phyloP scores from a whole-genome alignment of 2,329 filamentous ascomycete species.

The Ceratocystis cacaofunesta region DNA sequence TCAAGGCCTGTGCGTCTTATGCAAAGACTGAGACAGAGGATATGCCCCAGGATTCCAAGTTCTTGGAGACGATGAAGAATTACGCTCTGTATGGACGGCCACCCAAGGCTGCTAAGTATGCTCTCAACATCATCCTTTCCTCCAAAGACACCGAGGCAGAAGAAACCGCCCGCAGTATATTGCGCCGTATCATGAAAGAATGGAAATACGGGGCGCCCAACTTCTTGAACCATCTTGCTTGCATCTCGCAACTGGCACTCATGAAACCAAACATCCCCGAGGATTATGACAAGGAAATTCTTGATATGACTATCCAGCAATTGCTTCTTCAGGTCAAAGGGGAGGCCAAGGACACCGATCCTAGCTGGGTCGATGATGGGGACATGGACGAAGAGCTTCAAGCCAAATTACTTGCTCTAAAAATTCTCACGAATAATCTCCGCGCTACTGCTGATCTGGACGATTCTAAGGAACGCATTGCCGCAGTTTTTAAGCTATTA shows the following conservation, averaged over 20 bases:
- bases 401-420: slow-evolving; percentile 71
- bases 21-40: slow-evolving; percentile 74
- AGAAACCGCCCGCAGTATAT: slow-evolving; percentile 70
- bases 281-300: slow-evolving; percentile 60
- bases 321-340: slow-evolving; percentile 57
- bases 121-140: slow-evolving; percentile 75
- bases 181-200: slow-evolving; percentile 59
- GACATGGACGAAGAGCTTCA: slow-evolving; percentile 65
- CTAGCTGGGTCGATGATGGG: slow-evolving; percentile 52
- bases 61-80: slow-evolving; percentile 63
- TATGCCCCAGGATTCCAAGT: slow-evolving; percentile 65
- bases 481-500: slow-evolving; percentile 62
- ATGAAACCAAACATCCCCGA: slow-evolving; percentile 58
- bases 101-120: slow-evolving; percentile 77
- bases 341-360: slow-evolving; percentile 36
- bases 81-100: slow-evolving; percentile 75
- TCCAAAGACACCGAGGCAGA: slow-evolving; percentile 57
- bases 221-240: slow-evolving; percentile 60
- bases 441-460: slow-evolving; percentile 39
- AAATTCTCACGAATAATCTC: slow-evolving; percentile 72
- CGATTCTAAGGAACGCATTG: slow-evolving; percentile 42
- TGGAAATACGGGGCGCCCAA: slow-evolving; percentile 58
- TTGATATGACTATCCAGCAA: slow-evolving; percentile 60
- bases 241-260: slow-evolving; percentile 60
- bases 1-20: slow-evolving; percentile 89